Evolutionary conservation across 257 asterid species (phyloP), one percentile per base, ranked within the genome.

Genomic region (Gynochthodes officinalis): DNA sequence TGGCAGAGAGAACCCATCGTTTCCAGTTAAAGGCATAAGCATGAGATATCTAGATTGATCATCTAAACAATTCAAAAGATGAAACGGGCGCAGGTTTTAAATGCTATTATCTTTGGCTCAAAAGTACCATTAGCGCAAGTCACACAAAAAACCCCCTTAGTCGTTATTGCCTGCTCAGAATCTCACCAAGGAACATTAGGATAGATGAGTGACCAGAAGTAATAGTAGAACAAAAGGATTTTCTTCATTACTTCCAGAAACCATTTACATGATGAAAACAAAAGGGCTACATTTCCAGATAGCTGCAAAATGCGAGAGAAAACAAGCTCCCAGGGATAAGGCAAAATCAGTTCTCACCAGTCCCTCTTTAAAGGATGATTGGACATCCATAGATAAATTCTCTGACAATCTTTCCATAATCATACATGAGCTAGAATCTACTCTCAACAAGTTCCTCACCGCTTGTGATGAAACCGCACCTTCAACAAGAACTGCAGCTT

Each of bases 401-500:
- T 32, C 68, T 25, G n/a, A 55, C 33, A 7, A 23, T 27, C 37
- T 37, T 44, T 39, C 16, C 14, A 59, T 42, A 14, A 57, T 48
- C 62, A 57, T 32, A 44, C 23, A 4, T 67, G 40, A 1, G 67
- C 61, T 18, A 32, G 21, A 42, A 40, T 37, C 54, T 42, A 55
- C 52, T 15, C 50, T 25, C 19, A 43, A 9, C 3, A 0, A n/a
- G 33, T 33, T 53, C 52, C 67, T 90, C 87, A 86, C 80, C 81
- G 78, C 84, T 95, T 95, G 84, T 92, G 96, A 79, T 86, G 87
- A 83, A 95, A 95, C 88, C 85, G 86, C 78, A 95, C 98, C 90
- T 90, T 95, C 90, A 92, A 70, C 53, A 95, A 78, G 84, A 87
- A 95, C 84, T 95, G 99, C 92, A 95, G 58, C 86, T 95, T 90